Conservation (phyloP, 495 filamentous ascomycete genomes). For the Penicillium silybi region DNA sequence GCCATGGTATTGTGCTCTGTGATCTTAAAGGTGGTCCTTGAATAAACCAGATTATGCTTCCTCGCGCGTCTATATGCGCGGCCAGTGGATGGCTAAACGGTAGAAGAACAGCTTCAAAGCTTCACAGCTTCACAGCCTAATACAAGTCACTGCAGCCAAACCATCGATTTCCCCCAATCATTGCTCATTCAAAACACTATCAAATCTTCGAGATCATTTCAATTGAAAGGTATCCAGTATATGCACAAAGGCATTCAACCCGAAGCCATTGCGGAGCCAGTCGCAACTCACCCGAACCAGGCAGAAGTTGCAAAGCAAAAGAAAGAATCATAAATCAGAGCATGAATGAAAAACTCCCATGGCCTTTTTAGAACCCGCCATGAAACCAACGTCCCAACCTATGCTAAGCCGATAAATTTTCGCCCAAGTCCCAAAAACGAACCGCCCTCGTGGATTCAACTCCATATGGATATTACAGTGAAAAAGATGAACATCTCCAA, state of each 20-base stretch:
- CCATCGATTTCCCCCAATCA: too few relatives aligned
- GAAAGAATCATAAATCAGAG: constrained; percentile 1
- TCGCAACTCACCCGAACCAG: not conserved
- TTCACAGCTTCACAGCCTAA: too few relatives aligned
- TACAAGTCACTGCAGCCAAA: too few relatives aligned
- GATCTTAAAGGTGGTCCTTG: not conserved
- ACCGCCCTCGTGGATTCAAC: not conserved
- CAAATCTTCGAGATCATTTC: not conserved
- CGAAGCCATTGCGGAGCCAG: not conserved
- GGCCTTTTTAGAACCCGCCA: constrained; percentile 7
- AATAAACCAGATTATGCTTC: too few relatives aligned
- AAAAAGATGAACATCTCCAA: not conserved
- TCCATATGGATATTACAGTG: not conserved
- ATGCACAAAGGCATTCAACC: not conserved
- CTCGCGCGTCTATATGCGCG: too few relatives aligned
- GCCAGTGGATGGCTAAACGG: too few relatives aligned
- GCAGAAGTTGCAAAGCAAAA: not conserved
- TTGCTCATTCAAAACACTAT: not conserved
- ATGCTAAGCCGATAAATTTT: constrained; percentile 14
- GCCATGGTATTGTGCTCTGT: not conserved
- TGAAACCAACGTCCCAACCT: constrained; percentile 9
- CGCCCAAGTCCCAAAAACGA: not conserved
- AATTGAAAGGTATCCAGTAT: not conserved
- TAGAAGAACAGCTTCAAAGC: too few relatives aligned
- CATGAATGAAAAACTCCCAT: constrained; percentile 8